A percentile compares a stretch with the other conserved stretches of the same genome.
phyloP scores from a whole-genome alignment of 352 stramenopile species.

The Phytopythium ostracodes region DNA sequence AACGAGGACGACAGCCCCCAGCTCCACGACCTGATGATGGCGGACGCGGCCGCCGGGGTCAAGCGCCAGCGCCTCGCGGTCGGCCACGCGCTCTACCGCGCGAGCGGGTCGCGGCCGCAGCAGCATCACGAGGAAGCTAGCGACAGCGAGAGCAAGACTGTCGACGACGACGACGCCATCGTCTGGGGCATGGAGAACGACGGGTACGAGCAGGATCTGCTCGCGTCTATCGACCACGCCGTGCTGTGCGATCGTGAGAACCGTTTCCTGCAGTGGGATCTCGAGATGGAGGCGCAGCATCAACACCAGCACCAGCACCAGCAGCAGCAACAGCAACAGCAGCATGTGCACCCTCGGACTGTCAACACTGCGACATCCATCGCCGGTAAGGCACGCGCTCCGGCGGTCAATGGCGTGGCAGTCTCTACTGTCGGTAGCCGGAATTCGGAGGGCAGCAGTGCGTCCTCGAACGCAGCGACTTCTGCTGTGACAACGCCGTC shows the following conservation, averaged over 20 bases:
- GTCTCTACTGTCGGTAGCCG: background rate
- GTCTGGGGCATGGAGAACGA: slow-evolving; percentile 76
- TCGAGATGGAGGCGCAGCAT: slow-evolving; percentile 49
- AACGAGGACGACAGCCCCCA: slow-evolving; percentile 24
- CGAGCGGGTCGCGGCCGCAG: slow-evolving; percentile 8
- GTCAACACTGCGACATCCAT: background rate
- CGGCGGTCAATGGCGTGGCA: slow-evolving; percentile 7
- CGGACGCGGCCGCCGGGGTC: slow-evolving; percentile 1
- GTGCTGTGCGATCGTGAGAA: slow-evolving; percentile 81
- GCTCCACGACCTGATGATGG: background rate
- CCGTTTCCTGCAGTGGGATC: slow-evolving; percentile 71
- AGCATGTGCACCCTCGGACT: background rate
- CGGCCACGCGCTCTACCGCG: slow-evolving; percentile 24
- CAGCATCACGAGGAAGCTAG: background rate
- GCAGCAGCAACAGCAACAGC: slow-evolving; percentile 26
- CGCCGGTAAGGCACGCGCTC: background rate
- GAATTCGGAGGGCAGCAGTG: background rate
- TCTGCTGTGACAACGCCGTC: background rate
- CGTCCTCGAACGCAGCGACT: background rate
- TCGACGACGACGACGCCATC: slow-evolving; percentile 47
- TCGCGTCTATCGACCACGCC: slow-evolving; percentile 74
- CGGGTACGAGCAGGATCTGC: slow-evolving; percentile 62
- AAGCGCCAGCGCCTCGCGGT: slow-evolving; percentile 8
- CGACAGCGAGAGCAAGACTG: slow-evolving; percentile 30
- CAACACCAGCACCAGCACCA: slow-evolving; percentile 28